These are phyloP conservation scores for Solanum paucissectum DNA, from an alignment of 257 asterid genomes.

Conservation along the genomic window DNA sequence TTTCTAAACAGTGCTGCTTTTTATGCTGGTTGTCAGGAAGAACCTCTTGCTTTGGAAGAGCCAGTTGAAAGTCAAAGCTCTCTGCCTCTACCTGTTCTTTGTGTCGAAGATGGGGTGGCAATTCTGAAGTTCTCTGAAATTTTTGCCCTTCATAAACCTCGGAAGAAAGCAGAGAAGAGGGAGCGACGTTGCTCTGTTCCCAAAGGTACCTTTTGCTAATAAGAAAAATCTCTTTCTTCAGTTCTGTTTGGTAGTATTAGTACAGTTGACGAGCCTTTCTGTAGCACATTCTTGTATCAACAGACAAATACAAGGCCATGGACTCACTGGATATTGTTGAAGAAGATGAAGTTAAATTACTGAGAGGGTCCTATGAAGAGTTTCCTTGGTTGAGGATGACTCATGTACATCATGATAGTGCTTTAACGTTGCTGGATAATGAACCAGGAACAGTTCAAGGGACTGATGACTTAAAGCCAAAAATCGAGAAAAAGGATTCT, in stretches of 20 bases:
- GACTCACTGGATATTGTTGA: slow-evolving; percentile 50
- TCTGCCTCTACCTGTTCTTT: slow-evolving; percentile 78
- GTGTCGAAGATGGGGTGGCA: slow-evolving; percentile 72
- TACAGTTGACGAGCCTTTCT: not conserved
- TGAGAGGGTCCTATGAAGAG: slow-evolving; percentile 60
- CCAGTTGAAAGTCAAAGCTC: slow-evolving; percentile 35
- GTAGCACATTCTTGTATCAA: slow-evolving; percentile 5
- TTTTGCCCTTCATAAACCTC: slow-evolving; percentile 70
- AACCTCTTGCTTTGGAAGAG: slow-evolving; percentile 37
- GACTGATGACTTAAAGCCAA: slow-evolving; percentile 21
- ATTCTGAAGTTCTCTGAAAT: slow-evolving; percentile 89
- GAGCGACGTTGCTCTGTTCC: slow-evolving; percentile 44
- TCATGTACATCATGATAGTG: slow-evolving; percentile 25
- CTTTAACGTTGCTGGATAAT: slow-evolving; percentile 15
- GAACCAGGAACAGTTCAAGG: slow-evolving; percentile 37
- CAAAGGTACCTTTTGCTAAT: slow-evolving; percentile 41
- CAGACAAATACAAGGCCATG: slow-evolving; percentile 65
- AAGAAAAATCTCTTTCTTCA: not conserved
- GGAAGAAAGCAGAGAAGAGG: slow-evolving; percentile 54
- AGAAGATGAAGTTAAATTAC: slow-evolving; percentile 80
- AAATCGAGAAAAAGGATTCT: slow-evolving; percentile 37
- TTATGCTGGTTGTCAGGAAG: slow-evolving; percentile 48
- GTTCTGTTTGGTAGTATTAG: not conserved
- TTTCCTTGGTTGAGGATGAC: slow-evolving; percentile 41
- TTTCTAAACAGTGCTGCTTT: not conserved